These are phyloP conservation scores for Teratosphaeria epicoccoides DNA, from an alignment of 2,329 filamentous ascomycete species.

Conservation along the genomic window DNA sequence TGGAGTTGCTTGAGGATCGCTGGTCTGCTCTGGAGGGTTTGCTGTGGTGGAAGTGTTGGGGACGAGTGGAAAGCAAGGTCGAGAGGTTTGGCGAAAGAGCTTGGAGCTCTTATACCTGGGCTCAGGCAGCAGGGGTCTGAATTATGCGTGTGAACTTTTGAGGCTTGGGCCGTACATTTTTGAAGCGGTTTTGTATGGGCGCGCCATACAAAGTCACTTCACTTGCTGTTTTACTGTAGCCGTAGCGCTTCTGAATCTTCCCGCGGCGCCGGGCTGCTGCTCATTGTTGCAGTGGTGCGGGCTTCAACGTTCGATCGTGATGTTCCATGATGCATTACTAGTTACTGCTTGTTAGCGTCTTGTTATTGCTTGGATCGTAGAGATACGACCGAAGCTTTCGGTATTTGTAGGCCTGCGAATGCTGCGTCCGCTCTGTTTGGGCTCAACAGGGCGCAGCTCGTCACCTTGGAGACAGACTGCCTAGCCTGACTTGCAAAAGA, in stretches of 20 bases:
- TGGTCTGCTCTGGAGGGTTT: not conserved
- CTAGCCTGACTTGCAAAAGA: too few species aligned
- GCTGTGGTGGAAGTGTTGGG: not conserved
- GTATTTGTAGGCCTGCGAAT: too few species aligned
- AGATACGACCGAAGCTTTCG: too few species aligned
- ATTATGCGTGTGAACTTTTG: not conserved
- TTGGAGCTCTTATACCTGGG: not conserved
- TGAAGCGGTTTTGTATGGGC: not conserved
- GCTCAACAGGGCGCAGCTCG: too few species aligned
- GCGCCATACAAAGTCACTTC: constrained; percentile 1
- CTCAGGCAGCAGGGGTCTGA: not conserved
- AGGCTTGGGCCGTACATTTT: not conserved
- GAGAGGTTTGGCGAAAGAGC: not conserved
- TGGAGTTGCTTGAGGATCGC: not conserved
- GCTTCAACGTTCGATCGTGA: too few species aligned
- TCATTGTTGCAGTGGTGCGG: too few species aligned
- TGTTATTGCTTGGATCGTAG: too few species aligned
- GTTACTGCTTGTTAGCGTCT: too few species aligned
- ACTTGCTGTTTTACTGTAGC: not conserved
- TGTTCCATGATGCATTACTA: too few species aligned
- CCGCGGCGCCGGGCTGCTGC: too few species aligned
- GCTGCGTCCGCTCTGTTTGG: too few species aligned
- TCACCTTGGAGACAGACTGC: too few species aligned
- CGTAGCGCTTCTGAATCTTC: not conserved
- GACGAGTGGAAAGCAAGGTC: not conserved